phyloP scores from a whole-genome alignment of 1,284 basidiomycete species.

The Ustilago crameri region DNA sequence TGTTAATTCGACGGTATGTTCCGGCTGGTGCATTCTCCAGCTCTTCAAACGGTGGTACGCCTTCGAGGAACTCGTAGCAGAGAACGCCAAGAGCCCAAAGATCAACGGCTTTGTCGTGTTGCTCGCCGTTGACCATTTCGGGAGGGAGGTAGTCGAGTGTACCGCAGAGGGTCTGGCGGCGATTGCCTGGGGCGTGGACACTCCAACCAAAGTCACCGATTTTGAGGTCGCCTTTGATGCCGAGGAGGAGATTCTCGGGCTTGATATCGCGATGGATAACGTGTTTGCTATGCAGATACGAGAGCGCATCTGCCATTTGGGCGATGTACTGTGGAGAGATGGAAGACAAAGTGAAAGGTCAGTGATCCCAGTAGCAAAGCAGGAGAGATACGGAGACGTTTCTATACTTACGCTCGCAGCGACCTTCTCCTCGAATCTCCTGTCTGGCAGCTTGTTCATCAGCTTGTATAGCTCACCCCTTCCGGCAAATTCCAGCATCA shows the following conservation, averaged over 20 bases:
- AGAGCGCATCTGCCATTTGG: conserved; percentile 96
- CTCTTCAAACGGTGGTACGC: conserved; percentile 89
- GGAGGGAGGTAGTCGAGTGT: conserved; percentile 97
- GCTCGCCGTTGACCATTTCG: conserved; percentile 94
- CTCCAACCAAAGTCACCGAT: conserved; percentile 99
- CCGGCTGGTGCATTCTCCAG: conserved; percentile 74
- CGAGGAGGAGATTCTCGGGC: conserved; percentile 94
- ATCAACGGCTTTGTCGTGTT: conserved; percentile 89
- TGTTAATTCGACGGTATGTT: conserved; percentile 60
- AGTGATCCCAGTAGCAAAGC: not conserved
- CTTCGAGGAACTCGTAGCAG: conserved; percentile 92
- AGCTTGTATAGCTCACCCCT: conserved; percentile 97
- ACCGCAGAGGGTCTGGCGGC: conserved; percentile 89
- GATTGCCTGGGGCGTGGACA: conserved; percentile 92
- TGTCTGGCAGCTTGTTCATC: conserved; percentile 77
- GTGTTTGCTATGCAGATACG: conserved; percentile 93
- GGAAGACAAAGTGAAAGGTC: not conserved
- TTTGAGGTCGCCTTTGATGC: conserved; percentile 95
- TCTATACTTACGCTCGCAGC: conserved; percentile 73
- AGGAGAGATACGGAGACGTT: not conserved
- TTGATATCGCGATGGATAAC: conserved; percentile 99
- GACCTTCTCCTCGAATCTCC: conserved; percentile 86
- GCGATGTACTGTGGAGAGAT: conserved; percentile 82
- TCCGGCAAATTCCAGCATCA: conserved; percentile 95
- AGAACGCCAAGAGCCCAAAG: conserved; percentile 97